Evolutionary conservation across 2,329 filamentous ascomycete genomes (phyloP), one percentile per base, ranked within the genome.

Genomic region (Xylariaceae sp.): DNA sequence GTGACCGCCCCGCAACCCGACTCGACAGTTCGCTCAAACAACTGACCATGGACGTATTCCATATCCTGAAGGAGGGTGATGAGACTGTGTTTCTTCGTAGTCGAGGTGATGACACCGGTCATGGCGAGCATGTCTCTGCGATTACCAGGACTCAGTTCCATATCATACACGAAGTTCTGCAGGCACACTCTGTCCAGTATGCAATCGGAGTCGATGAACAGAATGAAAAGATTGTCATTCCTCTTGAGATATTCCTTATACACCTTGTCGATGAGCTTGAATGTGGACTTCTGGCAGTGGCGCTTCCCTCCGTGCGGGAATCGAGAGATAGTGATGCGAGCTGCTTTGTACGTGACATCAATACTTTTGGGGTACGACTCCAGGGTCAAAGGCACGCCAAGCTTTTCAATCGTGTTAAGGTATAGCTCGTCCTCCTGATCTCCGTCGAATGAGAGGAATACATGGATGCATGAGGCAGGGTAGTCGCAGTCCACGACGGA

Each of bases 111-210:
- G 66, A 97, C 89, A 30, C 92, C 92, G 13, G 92, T 97, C 90
- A 96, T 96, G 49, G 92, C 92, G 66, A 97, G 78, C 89, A 96
- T 96, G 69, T 95, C 89, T 67, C 86, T 84, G 67, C 88, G 85
- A 73, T 92, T 95, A 51, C 92, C 92, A 0, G 92, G 92, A 70
- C 92, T 96, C 56, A 97, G 78, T 71, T 97, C 91, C 94, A 97
- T 97, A 69, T 97, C 92, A 71, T 94, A 96, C 75, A 97, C 89
- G 72, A 97, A 97, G 70, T 96, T 97, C 69, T 96, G 92, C 55
- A 97, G 82, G 69, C 92, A 97, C 39, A 92, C 84, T 54, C 85
- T 83, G 74, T 97, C 92, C 47, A 97, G 77, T 58, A 96, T 94
- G 71, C 94, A 97, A 69, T 97, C 92, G 0, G 92, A 96, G 73